Evolutionary conservation across 345 rosid genomes (phyloP).

Genomic region (Pugionium dolabratum): DNA sequence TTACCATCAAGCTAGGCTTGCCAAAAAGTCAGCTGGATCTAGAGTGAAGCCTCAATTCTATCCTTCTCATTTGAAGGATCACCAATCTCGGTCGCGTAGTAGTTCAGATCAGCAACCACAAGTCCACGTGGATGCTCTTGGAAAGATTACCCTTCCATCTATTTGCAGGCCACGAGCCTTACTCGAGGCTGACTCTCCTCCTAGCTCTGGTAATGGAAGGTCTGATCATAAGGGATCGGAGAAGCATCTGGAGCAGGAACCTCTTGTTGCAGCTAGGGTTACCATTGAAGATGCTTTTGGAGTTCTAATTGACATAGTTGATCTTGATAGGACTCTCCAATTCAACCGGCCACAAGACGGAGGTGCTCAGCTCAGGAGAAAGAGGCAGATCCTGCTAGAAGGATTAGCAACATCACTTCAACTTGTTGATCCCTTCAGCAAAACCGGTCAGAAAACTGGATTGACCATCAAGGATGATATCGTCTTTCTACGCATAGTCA

Average conservation of each 20-base stretch:
- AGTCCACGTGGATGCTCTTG: slow-evolving; percentile 58
- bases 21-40: slow-evolving; percentile 59
- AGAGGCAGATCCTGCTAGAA: slow-evolving; percentile 72
- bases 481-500: slow-evolving; percentile 68
- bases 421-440: slow-evolving; percentile 87
- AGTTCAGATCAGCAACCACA: slow-evolving; percentile 65
- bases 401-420: slow-evolving; percentile 89
- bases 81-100: slow-evolving; percentile 69
- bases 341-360: slow-evolving; percentile 79
- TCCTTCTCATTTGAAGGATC: slow-evolving; percentile 83
- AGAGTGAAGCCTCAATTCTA: slow-evolving; percentile 61
- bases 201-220: too few species aligned
- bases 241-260: slow-evolving; percentile 88
- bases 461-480: slow-evolving; percentile 70
- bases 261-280: slow-evolving; percentile 95
- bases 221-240: slow-evolving; percentile 57
- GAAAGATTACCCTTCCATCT: slow-evolving; percentile 61
- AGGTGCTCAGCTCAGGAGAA: slow-evolving; percentile 71
- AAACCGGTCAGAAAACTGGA: slow-evolving; percentile 52
- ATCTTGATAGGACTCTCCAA: slow-evolving; percentile 75
- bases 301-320: slow-evolving; percentile 83
- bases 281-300: slow-evolving; percentile 77
- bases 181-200: slow-evolving; percentile 67
- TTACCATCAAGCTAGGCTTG: slow-evolving; percentile 91
- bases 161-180: slow-evolving; percentile 71